Evolutionary conservation across 352 stramenopile species (phyloP).

Genomic region (Phytophthora brassicae): DNA sequence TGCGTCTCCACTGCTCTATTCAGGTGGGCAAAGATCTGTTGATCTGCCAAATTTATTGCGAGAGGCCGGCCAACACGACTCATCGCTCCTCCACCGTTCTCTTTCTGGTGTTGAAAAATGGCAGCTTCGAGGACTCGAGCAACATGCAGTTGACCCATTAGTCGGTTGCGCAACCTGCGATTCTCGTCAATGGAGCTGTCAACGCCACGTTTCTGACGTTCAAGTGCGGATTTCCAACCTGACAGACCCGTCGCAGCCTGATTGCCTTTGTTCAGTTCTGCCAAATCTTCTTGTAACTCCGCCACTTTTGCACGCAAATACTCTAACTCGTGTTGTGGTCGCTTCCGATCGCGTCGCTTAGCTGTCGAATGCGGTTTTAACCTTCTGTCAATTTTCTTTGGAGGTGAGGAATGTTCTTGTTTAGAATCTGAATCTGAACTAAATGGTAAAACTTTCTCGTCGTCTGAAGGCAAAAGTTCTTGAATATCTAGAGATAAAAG

Average conservation of each 20-base stretch:
- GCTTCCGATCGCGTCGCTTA: conserved; percentile 27
- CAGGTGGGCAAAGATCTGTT: conserved; percentile 25
- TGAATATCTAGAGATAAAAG: conserved; percentile 27
- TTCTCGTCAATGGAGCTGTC: conserved; percentile 25
- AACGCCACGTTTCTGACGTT: conserved; percentile 21
- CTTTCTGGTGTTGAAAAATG: conserved; percentile 24
- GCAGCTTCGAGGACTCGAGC: conserved; percentile 27
- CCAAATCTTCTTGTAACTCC: conserved; percentile 28
- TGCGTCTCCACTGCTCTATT: conserved; percentile 20
- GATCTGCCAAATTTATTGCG: conserved; percentile 2
- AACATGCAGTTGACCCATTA: conserved; percentile 28
- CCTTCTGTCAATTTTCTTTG: conserved; percentile 25
- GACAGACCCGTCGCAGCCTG: conserved; percentile 1
- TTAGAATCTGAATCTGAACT: background rate
- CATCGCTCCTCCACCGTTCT: background rate
- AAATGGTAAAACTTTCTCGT: background rate
- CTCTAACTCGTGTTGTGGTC: conserved; percentile 40
- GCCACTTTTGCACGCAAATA: conserved; percentile 30
- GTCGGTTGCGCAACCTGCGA: conserved; percentile 19
- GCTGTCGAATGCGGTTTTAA: conserved; percentile 20
- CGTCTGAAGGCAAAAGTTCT: conserved; percentile 8
- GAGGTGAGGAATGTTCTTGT: background rate
- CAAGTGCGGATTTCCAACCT: conserved; percentile 24
- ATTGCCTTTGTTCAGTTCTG: conserved; percentile 6
- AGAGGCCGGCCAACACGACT: background rate